phyloP scores from a whole-genome alignment of 192 early-diverging fungal genomes.

The Coemansia asiatica region DNA sequence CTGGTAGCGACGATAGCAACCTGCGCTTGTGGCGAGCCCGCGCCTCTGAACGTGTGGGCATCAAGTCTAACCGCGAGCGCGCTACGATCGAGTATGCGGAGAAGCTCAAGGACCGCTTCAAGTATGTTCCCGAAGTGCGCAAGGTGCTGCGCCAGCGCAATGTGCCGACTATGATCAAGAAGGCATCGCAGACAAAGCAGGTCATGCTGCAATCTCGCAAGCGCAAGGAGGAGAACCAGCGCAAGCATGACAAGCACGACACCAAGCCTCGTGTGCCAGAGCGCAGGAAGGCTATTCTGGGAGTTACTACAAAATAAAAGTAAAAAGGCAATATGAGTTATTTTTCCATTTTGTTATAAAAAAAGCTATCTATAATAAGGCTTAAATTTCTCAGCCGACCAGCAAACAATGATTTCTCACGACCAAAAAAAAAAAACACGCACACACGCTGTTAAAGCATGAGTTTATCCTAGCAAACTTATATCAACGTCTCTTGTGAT shows the following conservation, averaged over 20 bases:
- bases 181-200: conserved; percentile 76
- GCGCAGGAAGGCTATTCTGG: conserved; percentile 70
- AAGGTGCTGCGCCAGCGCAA: conserved; percentile 85
- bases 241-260: conserved; percentile 76
- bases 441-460: too few relatives aligned
- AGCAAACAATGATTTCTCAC: too few relatives aligned
- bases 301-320: conserved; percentile 51
- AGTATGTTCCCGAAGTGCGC: conserved; percentile 85
- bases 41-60: conserved; percentile 83
- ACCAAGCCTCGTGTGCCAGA: conserved; percentile 64
- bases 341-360: not conserved
- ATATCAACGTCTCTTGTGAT: too few relatives aligned
- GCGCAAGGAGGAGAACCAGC: conserved; percentile 86
- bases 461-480: too few relatives aligned
- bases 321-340: too few relatives aligned
- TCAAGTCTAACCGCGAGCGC: conserved; percentile 74
- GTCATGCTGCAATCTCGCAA: conserved; percentile 78
- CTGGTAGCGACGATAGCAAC: conserved; percentile 97
- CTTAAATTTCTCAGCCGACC: too few relatives aligned
- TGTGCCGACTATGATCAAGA: conserved; percentile 80
- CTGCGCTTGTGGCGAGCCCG: conserved; percentile 95
- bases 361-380: too few relatives aligned
- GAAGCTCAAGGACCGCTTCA: conserved; percentile 91
- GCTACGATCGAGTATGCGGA: conserved; percentile 76
- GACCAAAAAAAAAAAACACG: not conserved